These are phyloP conservation scores for Ascochyta koolunga DNA, from an alignment of 2,329 filamentous ascomycete genomes.

Conservation along the genomic window DNA sequence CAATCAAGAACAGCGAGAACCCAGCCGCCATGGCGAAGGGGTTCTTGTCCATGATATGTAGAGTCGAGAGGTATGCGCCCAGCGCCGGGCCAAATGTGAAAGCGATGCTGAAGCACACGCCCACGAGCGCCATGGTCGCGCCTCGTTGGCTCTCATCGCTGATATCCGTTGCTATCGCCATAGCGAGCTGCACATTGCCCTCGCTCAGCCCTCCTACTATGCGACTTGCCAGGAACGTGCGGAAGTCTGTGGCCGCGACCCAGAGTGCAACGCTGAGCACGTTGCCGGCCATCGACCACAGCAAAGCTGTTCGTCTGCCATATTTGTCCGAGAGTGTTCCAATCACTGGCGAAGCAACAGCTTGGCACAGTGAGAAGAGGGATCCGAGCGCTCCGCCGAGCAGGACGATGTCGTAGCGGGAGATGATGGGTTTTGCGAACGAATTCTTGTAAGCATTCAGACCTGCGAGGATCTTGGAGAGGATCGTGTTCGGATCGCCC, in stretches of 20 bases:
- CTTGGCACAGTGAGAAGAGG: conserved; percentile 90
- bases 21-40: conserved; percentile 93
- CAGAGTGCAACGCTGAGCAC: conserved; percentile 91
- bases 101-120: conserved; percentile 94
- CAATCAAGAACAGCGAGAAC: conserved; percentile 82
- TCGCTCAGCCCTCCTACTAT: conserved; percentile 93
- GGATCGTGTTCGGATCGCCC: conserved; percentile 64
- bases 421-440: conserved; percentile 91
- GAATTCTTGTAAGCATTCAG: conserved; percentile 94
- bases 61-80: conserved; percentile 81
- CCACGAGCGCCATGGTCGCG: conserved; percentile 93
- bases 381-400: conserved; percentile 93
- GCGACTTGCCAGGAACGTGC: conserved; percentile 92
- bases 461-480: conserved; percentile 78
- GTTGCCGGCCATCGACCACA: conserved; percentile 92
- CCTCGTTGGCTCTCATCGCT: conserved; percentile 84
- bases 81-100: conserved; percentile 96
- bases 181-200: conserved; percentile 94
- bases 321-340: conserved; percentile 86
- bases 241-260: conserved; percentile 92
- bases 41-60: conserved; percentile 80
- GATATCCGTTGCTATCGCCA: conserved; percentile 95
- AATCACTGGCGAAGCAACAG: conserved; percentile 89
- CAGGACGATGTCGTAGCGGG: conserved; percentile 94
- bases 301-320: conserved; percentile 83